Evolutionary conservation across 495 filamentous ascomycete species (phyloP).

Genomic region (Daldinia concentrica): DNA sequence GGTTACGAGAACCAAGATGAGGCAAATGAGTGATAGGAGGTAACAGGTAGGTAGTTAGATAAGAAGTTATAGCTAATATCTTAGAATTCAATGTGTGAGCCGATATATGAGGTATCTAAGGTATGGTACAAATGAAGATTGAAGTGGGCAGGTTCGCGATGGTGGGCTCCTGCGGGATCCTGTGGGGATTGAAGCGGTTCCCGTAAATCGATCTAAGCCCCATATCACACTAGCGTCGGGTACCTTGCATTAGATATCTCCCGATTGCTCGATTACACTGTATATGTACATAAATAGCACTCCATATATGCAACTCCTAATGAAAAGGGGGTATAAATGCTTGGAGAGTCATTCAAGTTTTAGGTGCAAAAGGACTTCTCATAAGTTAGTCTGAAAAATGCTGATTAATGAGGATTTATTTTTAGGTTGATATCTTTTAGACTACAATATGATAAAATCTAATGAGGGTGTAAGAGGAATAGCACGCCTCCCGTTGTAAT

Average conservation of each 20-base stretch:
- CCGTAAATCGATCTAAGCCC: not conserved
- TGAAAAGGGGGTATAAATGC: not conserved
- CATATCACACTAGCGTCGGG: slow-evolving; percentile 23
- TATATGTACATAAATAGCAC: not conserved
- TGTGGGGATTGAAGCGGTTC: not conserved
- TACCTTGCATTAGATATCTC: slow-evolving; percentile 38
- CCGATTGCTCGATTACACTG: not conserved
- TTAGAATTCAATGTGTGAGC: not conserved
- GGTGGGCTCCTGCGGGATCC: not conserved
- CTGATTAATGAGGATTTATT: not conserved
- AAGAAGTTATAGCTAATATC: not conserved
- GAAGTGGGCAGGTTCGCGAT: slow-evolving; percentile 1
- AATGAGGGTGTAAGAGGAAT: not conserved
- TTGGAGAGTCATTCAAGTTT: too few species aligned
- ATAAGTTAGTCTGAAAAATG: not conserved
- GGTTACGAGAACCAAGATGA: not conserved
- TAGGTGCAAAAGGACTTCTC: not conserved
- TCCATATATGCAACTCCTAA: not conserved
- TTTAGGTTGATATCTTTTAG: not conserved
- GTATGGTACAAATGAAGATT: not conserved
- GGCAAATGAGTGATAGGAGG: not conserved
- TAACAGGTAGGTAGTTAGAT: not conserved
- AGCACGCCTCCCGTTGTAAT: slow-evolving; percentile 1
- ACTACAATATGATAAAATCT: not conserved
- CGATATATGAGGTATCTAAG: not conserved